A percentile compares a stretch with the other conserved stretches of the same genome.
Conservation (phyloP, 495 filamentous ascomycete species). For the Jackrogersella minutella region DNA sequence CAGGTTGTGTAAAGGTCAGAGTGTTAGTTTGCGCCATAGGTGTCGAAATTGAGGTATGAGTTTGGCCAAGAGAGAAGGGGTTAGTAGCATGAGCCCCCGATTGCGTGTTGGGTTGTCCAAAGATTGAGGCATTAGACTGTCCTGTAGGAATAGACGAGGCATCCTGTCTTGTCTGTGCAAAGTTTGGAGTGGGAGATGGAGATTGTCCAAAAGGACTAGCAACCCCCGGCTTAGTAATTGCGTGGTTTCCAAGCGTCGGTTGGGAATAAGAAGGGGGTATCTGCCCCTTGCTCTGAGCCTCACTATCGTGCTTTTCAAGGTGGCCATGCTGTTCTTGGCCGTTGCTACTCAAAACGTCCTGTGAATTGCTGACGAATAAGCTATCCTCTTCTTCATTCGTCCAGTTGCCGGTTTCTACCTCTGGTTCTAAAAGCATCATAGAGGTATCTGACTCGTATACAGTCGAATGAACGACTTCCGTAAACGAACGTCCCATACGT, state of each 20-base stretch:
- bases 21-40: neutral
- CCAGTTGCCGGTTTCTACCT: neutral
- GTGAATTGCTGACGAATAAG: constrained; percentile 46
- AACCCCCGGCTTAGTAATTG: neutral
- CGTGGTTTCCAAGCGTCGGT: constrained; percentile 13
- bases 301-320: neutral
- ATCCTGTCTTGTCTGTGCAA: neutral
- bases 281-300: neutral
- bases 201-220: neutral
- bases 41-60: neutral
- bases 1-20: constrained; percentile 3
- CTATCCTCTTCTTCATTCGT: constrained; percentile 23
- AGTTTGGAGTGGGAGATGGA: neutral
- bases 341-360: constrained; percentile 7
- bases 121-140: neutral
- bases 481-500: constrained; percentile 50
- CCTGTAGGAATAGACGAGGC: neutral
- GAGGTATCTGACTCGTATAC: constrained; percentile 47
- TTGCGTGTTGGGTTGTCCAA: neutral
- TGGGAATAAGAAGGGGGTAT: neutral
- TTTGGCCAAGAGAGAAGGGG: neutral
- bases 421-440: neutral
- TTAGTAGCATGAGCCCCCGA: neutral
- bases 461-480: constrained; percentile 55
- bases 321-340: too few relatives aligned